Conservation (phyloP, 345 rosid species). For the Stellera chamaejasme region DNA sequence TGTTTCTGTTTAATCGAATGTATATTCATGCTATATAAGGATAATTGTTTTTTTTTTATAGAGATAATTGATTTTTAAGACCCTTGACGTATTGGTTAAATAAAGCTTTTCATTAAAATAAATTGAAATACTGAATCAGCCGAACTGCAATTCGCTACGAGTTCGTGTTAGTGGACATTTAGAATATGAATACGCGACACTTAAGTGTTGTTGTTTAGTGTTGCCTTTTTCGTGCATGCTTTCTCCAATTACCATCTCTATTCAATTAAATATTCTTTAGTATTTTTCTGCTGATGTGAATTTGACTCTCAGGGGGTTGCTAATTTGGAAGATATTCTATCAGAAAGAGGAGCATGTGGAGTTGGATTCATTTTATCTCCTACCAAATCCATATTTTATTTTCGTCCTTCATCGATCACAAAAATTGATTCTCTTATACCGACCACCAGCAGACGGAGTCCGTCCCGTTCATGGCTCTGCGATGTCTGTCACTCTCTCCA, state of each 20-base stretch:
- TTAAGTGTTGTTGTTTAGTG: no score
- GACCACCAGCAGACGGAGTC: neutral
- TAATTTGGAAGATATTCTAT: slow-evolving; percentile 72
- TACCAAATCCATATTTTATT: slow-evolving; percentile 20
- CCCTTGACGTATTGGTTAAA: no score
- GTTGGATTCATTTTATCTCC: slow-evolving; percentile 68
- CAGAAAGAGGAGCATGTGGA: slow-evolving; percentile 99
- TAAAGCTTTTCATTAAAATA: no score
- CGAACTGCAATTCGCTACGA: no score
- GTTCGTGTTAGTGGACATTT: no score
- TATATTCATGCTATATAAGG: no score
- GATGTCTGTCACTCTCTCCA: slow-evolving; percentile 37
- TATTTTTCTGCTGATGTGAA: slow-evolving; percentile 1
- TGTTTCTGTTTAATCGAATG: no score
- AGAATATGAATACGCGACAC: no score
- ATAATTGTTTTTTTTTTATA: no score
- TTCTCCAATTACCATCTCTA: neutral
- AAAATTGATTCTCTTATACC: slow-evolving; percentile 7
- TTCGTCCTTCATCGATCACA: slow-evolving; percentile 10
- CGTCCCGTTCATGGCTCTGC: slow-evolving; percentile 29
- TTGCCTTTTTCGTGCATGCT: no score
- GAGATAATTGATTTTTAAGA: no score
- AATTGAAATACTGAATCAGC: no score
- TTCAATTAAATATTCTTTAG: neutral
- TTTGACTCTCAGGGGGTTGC: slow-evolving; percentile 44